These are phyloP conservation scores for Microdochium nivale DNA, from an alignment of 2,329 filamentous ascomycete species.

Conservation along the genomic window DNA sequence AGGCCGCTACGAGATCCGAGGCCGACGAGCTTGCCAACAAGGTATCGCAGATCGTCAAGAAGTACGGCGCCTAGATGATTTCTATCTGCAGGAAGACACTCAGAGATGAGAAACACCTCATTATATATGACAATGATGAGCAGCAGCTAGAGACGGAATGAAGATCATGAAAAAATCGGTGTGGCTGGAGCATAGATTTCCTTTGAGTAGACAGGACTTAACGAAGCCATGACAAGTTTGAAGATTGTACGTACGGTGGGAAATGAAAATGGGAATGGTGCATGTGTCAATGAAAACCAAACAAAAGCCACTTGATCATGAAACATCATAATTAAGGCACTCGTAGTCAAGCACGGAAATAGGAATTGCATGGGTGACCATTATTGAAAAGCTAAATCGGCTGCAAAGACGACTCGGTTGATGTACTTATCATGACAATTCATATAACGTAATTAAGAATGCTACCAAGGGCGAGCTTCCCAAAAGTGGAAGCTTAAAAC, in stretches of 20 bases:
- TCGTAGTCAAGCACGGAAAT: too few relatives aligned
- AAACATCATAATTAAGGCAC: too few relatives aligned
- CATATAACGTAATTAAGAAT: too few relatives aligned
- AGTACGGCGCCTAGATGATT: constrained; percentile 29
- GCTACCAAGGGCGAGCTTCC: too few relatives aligned
- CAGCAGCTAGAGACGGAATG: neutral
- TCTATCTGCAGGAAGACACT: neutral
- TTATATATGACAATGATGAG: neutral
- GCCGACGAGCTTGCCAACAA: constrained; percentile 84
- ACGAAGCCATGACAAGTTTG: neutral
- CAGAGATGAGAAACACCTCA: neutral
- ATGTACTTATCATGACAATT: too few relatives aligned
- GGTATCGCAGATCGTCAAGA: constrained; percentile 67
- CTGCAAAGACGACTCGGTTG: too few relatives aligned
- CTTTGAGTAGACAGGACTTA: neutral
- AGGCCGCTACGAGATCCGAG: constrained; percentile 81
- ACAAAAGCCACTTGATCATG: too few relatives aligned
- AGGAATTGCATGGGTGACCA: too few relatives aligned
- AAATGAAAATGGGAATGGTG: too few relatives aligned
- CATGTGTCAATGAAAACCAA: too few relatives aligned
- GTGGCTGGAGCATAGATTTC: neutral
- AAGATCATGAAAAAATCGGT: neutral
- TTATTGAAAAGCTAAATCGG: too few relatives aligned
- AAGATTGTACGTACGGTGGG: neutral
- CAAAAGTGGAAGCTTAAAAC: too few relatives aligned